Percentiles rank a stretch among this genome's conserved stretches.
Conservation (phyloP, 2,329 filamentous ascomycete genomes). For the Mollisiaceae sp. region DNA sequence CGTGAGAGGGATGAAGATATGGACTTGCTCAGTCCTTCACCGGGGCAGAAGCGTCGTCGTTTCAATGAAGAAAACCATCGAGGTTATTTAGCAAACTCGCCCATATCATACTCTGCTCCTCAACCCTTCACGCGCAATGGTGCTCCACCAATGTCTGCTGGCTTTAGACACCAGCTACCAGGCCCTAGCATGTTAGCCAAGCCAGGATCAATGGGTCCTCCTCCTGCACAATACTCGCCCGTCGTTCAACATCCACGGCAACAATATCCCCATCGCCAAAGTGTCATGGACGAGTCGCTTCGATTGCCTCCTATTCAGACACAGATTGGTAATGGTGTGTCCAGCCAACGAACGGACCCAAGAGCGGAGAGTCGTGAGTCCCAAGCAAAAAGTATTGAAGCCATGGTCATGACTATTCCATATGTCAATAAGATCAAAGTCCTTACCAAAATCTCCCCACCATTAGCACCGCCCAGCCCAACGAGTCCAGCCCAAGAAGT, state of each 20-base stretch:
- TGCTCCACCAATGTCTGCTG: slow-evolving; percentile 41
- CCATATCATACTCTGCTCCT: slow-evolving; percentile 41
- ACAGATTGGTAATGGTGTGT: slow-evolving; percentile 43
- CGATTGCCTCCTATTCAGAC: slow-evolving; percentile 44
- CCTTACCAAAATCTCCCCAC: slow-evolving; percentile 76
- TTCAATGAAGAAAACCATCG: slow-evolving; percentile 54
- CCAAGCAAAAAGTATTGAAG: slow-evolving; percentile 59
- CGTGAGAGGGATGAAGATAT: slow-evolving; percentile 46
- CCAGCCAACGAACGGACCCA: slow-evolving; percentile 44
- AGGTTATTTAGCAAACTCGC: slow-evolving; percentile 46
- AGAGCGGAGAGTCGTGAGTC: slow-evolving; percentile 42
- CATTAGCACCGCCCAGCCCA: slow-evolving; percentile 53
- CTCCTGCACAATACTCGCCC: slow-evolving; percentile 38
- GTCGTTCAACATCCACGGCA: slow-evolving; percentile 34
- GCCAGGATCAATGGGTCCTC: slow-evolving; percentile 40
- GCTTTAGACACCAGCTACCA: slow-evolving; percentile 47
- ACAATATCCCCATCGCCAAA: slow-evolving; percentile 35
- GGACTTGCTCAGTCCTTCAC: slow-evolving; percentile 50
- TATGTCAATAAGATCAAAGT: slow-evolving; percentile 78
- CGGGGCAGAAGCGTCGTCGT: slow-evolving; percentile 67
- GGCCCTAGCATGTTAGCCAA: slow-evolving; percentile 32
- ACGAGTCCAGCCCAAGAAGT: slow-evolving; percentile 46
- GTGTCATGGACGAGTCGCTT: slow-evolving; percentile 42
- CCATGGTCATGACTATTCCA: slow-evolving; percentile 76
- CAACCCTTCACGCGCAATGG: slow-evolving; percentile 35